phyloP scores from a whole-genome alignment of 345 rosid genomes.

The Syzygium aromaticum region DNA sequence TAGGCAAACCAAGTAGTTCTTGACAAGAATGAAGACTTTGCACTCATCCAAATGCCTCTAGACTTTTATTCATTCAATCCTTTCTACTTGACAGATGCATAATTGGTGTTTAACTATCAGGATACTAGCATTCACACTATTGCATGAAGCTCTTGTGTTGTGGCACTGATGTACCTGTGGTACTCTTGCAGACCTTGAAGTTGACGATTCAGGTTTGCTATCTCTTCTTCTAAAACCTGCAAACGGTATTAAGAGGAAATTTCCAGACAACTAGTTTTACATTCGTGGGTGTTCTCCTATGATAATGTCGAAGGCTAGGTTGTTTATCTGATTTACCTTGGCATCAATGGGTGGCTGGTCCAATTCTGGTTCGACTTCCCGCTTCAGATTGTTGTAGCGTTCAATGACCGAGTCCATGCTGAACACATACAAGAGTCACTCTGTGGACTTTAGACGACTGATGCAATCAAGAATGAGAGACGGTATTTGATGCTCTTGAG shows the following conservation, averaged over 20 bases:
- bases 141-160: background rate
- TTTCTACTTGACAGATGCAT: background rate
- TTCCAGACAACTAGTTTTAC: background rate
- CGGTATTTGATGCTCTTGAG: background rate
- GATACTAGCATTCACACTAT: background rate
- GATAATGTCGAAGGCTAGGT: background rate
- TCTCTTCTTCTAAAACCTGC: background rate
- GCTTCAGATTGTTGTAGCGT: background rate
- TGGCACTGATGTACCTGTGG: conserved; percentile 1
- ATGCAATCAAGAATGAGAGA: background rate
- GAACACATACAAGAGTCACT: background rate
- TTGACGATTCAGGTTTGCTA: background rate
- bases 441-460: background rate
- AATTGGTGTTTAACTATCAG: background rate
- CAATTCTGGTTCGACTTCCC: background rate
- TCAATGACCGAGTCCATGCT: background rate
- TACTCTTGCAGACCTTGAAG: background rate
- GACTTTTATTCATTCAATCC: background rate
- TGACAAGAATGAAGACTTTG: background rate
- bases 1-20: background rate
- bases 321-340: background rate
- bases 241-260: background rate
- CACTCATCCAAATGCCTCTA: background rate
- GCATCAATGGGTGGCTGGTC: background rate
- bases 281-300: background rate